Conservation (phyloP, 352 stramenopile genomes). For the Pythium volutum region DNA sequence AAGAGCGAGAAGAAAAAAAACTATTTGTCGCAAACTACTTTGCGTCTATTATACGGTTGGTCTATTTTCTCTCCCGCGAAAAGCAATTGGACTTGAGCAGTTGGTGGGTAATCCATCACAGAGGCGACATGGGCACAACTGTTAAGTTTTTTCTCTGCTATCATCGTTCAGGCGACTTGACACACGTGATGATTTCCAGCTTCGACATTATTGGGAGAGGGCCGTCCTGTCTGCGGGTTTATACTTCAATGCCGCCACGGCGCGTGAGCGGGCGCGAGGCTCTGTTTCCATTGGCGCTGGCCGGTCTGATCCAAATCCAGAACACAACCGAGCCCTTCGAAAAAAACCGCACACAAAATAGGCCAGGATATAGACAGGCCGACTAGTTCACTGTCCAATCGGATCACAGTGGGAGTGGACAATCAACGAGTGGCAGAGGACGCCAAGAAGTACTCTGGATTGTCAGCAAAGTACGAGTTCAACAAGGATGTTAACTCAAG, state of each 20-base stretch:
- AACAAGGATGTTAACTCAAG: conserved; percentile 6
- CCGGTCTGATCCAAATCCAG: conserved; percentile 14
- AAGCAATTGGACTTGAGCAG: conserved; percentile 3
- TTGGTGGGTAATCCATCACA: too few species aligned
- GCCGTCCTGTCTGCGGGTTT: conserved; percentile 4
- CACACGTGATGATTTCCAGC: conserved; percentile 9
- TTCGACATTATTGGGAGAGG: conserved; percentile 4
- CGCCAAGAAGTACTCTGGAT: not conserved
- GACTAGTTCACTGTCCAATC: conserved; percentile 17
- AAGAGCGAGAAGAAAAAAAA: not conserved
- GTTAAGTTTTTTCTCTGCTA: not conserved
- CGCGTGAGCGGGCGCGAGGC: conserved; percentile 2
- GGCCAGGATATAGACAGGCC: conserved; percentile 10
- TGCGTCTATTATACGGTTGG: conserved; percentile 12
- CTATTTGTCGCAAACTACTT: conserved; percentile 15
- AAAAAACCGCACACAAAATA: conserved; percentile 19
- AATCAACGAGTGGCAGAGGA: conserved; percentile 19
- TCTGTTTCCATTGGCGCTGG: conserved; percentile 19
- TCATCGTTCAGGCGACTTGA: conserved; percentile 10
- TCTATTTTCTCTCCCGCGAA: conserved; percentile 5
- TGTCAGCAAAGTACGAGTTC: conserved; percentile 12
- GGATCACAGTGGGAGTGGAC: conserved; percentile 2
- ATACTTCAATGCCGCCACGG: conserved; percentile 15
- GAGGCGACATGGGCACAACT: too few species aligned
- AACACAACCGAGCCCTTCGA: conserved; percentile 12